phyloP scores from a whole-genome alignment of 371 early-diverging fungal species.

The Mucor indicus region DNA sequence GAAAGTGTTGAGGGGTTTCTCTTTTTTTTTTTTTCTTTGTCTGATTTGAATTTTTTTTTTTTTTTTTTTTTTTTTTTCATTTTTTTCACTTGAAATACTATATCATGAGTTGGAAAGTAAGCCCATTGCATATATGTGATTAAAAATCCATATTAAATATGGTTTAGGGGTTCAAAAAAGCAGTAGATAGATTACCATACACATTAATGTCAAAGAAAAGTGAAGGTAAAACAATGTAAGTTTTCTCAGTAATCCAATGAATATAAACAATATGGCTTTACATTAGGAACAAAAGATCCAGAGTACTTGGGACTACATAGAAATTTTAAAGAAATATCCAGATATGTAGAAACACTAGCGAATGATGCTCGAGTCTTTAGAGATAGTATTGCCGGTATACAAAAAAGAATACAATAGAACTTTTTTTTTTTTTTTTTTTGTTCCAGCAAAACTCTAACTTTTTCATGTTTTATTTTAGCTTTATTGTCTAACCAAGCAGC shows the following conservation, averaged over 20 bases:
- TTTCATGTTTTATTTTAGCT: slow-evolving; percentile 24
- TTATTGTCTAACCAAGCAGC: slow-evolving; percentile 63
- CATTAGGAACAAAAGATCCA: slow-evolving; percentile 68
- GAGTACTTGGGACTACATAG: slow-evolving; percentile 63
- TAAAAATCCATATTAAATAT: too few relatives aligned
- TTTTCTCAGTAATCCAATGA: too few relatives aligned
- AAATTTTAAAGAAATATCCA: slow-evolving; percentile 57
- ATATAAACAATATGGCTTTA: too few relatives aligned
- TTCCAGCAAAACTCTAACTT: too few relatives aligned
- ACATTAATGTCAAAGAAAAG: slow-evolving; percentile 43
- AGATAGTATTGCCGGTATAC: slow-evolving; percentile 64
- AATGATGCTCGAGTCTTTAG: slow-evolving; percentile 74
- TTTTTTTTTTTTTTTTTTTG: too few relatives aligned
- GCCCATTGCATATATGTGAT: too few relatives aligned
- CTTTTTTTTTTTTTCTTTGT: too few relatives aligned
- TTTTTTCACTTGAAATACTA: too few relatives aligned
- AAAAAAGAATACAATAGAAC: too few relatives aligned
- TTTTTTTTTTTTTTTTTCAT: neutral
- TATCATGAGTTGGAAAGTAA: slow-evolving; percentile 12
- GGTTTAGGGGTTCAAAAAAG: slow-evolving; percentile 36
- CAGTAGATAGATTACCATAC: slow-evolving; percentile 32
- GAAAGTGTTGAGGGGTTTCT: too few relatives aligned
- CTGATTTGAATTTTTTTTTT: neutral
- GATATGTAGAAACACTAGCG: slow-evolving; percentile 51
- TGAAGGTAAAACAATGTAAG: slow-evolving; percentile 29